These are phyloP conservation scores for Arthroderma sp. DNA, from an alignment of 2,329 filamentous ascomycete genomes.

Conservation along the genomic window DNA sequence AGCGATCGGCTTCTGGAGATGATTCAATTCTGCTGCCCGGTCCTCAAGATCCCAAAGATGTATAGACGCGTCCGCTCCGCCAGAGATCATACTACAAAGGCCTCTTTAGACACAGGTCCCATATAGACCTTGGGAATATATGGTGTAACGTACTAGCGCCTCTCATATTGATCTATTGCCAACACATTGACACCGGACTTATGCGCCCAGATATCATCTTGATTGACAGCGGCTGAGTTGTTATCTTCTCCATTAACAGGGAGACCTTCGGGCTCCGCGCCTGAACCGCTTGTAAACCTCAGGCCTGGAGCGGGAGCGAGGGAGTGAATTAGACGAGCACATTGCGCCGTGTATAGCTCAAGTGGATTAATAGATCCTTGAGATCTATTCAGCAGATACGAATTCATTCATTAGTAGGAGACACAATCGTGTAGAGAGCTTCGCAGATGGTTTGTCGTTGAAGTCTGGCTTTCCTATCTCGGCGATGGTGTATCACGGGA, in stretches of 20 bases:
- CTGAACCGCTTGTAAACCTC: constrained; percentile 52
- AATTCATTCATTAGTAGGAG: constrained; percentile 53
- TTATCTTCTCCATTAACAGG: constrained; percentile 3
- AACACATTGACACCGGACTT: constrained; percentile 66
- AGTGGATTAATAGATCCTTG: constrained; percentile 52
- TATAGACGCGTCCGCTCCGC: constrained; percentile 71
- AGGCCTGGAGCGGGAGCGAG: constrained; percentile 54
- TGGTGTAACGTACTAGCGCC: constrained; percentile 44
- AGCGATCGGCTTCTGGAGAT: constrained; percentile 42
- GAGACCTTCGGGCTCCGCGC: neutral
- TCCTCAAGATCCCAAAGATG: constrained; percentile 77
- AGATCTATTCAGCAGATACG: constrained; percentile 62
- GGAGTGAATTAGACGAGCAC: constrained; percentile 52
- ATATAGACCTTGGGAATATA: neutral
- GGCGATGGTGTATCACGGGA: too few relatives aligned
- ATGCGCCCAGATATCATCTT: constrained; percentile 43
- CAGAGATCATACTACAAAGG: constrained; percentile 56
- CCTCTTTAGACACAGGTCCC: neutral
- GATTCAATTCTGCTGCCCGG: constrained; percentile 33
- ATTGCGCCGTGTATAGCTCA: constrained; percentile 52
- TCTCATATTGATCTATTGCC: constrained; percentile 70
- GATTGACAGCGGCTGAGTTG: constrained; percentile 12
- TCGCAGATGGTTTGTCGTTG: too few relatives aligned
- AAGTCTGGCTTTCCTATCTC: neutral
- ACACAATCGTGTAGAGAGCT: too few relatives aligned